Evolutionary conservation across 2,329 filamentous ascomycete genomes (phyloP), one percentile per base, ranked within the genome.

Genomic region (Microsporum canis): DNA sequence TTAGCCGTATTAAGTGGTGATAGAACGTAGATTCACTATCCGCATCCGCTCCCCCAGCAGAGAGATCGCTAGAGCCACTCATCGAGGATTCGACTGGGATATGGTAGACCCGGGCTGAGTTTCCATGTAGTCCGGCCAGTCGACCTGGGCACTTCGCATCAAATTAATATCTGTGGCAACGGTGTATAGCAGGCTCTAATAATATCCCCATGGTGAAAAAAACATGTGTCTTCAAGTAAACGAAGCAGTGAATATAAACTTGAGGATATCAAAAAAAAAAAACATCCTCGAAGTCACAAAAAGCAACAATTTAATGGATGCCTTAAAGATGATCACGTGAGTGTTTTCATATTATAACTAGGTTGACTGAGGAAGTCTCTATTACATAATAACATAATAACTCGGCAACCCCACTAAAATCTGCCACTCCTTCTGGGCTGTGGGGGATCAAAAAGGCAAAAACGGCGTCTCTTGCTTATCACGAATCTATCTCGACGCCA

Each of bases 1-100:
- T 80, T 45, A 94, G 77, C 49, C 86, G 85, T 63, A 95, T 79
- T 60, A 91, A 78, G 61, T 82, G 77, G 65, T 88, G 80, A 17
- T 43, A 43, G 7, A 41, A 31, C 8, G 23, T 8, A 31, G 56
- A 43, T 41, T 8, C n/a, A 41, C 55, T 12, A 17, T 55, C 51
- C 8, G 2, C 51, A 34, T 7, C 31, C n/a, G 17, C 5, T n/a
- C 5, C 51, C 14, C 1, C 51, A 34, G 23, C 33, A 12, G 33
- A 36, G 51, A 5, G 5, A 17, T 8, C 51, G 17, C 10, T 7
- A 34, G 51, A 36, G 51, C n/a, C 51, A 34, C n/a, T 36, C 51
- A 55, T 55, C n/a, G 51, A 38, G 51, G 33, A 14, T 55, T 36
- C 49, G n/a, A 34, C 5, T 2, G 14, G 33, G 14, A n/a, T 34